Percentiles rank a stretch among this genome's conserved stretches.
Evolutionary conservation across 495 filamentous ascomycete species (phyloP).

Genomic region (Bacidia rubella): DNA sequence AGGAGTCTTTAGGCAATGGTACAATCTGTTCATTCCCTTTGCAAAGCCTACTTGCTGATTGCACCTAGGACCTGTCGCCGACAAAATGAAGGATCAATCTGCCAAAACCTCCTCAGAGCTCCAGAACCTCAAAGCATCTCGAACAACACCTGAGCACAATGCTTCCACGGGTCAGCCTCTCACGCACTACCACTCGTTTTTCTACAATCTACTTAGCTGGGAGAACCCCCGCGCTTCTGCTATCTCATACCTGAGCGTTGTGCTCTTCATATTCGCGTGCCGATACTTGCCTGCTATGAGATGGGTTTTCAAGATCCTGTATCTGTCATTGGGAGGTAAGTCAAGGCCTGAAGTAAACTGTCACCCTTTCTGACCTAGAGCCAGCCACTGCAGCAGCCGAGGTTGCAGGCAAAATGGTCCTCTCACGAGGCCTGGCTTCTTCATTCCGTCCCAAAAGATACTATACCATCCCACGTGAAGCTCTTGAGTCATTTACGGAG

Average conservation of each 20-base stretch:
- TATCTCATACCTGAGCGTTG: conserved; percentile 60
- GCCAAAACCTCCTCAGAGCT: conserved; percentile 62
- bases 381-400: conserved; percentile 64
- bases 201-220: conserved; percentile 78
- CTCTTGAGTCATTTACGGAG: conserved; percentile 63
- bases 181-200: conserved; percentile 84
- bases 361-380: conserved; percentile 27
- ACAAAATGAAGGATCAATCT: conserved; percentile 60
- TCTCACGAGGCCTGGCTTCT: conserved; percentile 67
- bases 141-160: conserved; percentile 50
- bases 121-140: conserved; percentile 57
- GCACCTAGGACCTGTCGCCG: conserved; percentile 53
- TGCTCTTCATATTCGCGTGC: conserved; percentile 73
- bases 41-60: conserved; percentile 6
- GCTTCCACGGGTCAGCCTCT: conserved; percentile 75
- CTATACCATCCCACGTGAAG: conserved; percentile 79
- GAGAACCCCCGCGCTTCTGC: conserved; percentile 67
- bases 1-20: conserved; percentile 20
- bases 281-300: conserved; percentile 83
- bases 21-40: not conserved
- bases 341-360: conserved; percentile 8
- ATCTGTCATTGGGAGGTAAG: conserved; percentile 51
- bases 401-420: conserved; percentile 55
- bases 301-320: conserved; percentile 77
- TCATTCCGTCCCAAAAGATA: conserved; percentile 85